Conservation (phyloP, 2,329 filamentous ascomycete species). For the Chrysoporthe puriensis region DNA sequence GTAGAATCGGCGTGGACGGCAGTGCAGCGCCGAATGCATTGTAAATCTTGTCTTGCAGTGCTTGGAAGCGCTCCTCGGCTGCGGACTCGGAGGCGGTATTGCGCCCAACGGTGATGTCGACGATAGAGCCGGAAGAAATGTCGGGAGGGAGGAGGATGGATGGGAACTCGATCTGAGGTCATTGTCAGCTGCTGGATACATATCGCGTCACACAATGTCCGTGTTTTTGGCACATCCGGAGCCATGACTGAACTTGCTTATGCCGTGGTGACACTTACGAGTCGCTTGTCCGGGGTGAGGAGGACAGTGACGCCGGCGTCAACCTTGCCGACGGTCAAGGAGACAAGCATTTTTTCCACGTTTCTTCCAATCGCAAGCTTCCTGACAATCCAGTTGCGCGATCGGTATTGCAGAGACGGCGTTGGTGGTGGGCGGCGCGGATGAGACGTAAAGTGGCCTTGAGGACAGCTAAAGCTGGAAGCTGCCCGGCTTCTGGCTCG, state of each 20-base stretch:
- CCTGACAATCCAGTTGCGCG: neutral
- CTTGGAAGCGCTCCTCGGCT: conserved; percentile 75
- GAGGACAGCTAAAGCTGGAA: neutral
- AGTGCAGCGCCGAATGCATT: conserved; percentile 81
- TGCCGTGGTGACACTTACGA: conserved; percentile 62
- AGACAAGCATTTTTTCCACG: conserved; percentile 78
- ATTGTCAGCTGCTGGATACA: conserved; percentile 1
- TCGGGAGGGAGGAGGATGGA: conserved; percentile 95
- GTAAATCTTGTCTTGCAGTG: conserved; percentile 88
- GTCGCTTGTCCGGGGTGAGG: conserved; percentile 92
- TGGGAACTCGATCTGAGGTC: conserved; percentile 88
- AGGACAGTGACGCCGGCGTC: conserved; percentile 98
- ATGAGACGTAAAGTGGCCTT: neutral
- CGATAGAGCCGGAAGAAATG: conserved; percentile 94
- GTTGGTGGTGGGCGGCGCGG: neutral
- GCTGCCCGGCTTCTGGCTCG: conserved; percentile 2
- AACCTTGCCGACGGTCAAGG: conserved; percentile 97
- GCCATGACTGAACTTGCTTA: neutral
- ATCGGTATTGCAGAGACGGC: too few species aligned
- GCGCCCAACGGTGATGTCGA: conserved; percentile 93
- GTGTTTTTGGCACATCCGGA: neutral
- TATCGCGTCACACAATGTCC: too few species aligned
- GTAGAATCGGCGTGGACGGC: conserved; percentile 76
- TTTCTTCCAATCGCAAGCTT: neutral
- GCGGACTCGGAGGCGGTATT: conserved; percentile 79